Evolutionary conservation across 2,329 filamentous ascomycete genomes (phyloP).

Genomic region (Gliomastix tumulicola): DNA sequence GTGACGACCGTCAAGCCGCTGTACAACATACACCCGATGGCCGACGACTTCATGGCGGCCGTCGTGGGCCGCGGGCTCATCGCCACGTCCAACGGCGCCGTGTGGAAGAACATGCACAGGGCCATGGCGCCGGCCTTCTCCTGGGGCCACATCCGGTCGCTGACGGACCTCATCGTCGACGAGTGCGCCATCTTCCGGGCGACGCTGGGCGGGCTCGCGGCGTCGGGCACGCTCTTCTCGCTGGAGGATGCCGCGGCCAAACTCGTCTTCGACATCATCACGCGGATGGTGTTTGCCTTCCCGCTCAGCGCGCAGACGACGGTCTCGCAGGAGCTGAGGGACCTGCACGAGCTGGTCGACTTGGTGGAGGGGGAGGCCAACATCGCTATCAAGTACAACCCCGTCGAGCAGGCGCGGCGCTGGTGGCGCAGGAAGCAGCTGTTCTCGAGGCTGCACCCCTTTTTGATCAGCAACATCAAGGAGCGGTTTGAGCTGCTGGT

Average conservation of each 20-base stretch:
- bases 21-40: conserved; percentile 10
- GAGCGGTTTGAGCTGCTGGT: conserved; percentile 6
- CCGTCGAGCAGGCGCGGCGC: neutral
- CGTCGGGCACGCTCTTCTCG: conserved; percentile 9
- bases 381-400: conserved; percentile 1
- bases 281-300: conserved; percentile 11
- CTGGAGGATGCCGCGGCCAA: conserved; percentile 12
- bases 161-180: conserved; percentile 14
- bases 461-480: conserved; percentile 3
- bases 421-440: neutral
- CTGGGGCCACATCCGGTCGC: conserved; percentile 12
- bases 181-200: conserved; percentile 13
- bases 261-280: conserved; percentile 14
- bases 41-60: conserved; percentile 5
- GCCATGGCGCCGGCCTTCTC: conserved; percentile 17
- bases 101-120: conserved; percentile 19
- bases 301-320: conserved; percentile 11
- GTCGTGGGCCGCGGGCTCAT: conserved; percentile 13
- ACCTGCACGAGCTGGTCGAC: conserved; percentile 7
- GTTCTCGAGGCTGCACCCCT: conserved; percentile 1
- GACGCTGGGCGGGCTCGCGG: conserved; percentile 5
- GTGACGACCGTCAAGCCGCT: conserved; percentile 11
- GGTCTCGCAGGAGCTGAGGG: conserved; percentile 8
- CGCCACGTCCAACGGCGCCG: conserved; percentile 13
- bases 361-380: conserved; percentile 4